Percentiles rank a stretch among this genome's conserved stretches.
These are phyloP conservation scores for Penicillium rolfsii DNA, from an alignment of 2,329 filamentous ascomycete genomes.

Conservation along the genomic window DNA sequence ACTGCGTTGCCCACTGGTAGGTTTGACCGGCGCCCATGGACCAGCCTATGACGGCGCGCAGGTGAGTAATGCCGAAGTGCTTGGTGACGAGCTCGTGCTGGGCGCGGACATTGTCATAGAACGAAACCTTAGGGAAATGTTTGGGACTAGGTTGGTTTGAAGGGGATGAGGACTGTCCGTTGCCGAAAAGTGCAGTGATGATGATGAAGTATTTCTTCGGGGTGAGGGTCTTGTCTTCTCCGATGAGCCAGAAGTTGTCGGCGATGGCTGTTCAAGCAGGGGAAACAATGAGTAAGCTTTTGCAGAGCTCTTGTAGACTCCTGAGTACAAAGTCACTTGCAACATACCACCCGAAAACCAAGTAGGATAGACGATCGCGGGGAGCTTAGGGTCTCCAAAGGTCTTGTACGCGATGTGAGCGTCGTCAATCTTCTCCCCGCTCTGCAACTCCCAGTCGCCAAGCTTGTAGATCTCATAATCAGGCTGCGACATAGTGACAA, in stretches of 20 bases:
- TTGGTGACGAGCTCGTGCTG: slow-evolving; percentile 69
- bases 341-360: slow-evolving; percentile 69
- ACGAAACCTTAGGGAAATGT: slow-evolving; percentile 65
- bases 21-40: slow-evolving; percentile 71
- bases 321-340: not conserved
- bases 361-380: slow-evolving; percentile 74
- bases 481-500: slow-evolving; percentile 23
- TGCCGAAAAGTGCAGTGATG: slow-evolving; percentile 69
- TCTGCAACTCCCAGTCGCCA: slow-evolving; percentile 69
- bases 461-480: slow-evolving; percentile 60
- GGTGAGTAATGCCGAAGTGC: slow-evolving; percentile 62
- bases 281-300: not conserved
- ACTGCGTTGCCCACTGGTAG: slow-evolving; percentile 66
- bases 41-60: slow-evolving; percentile 68
- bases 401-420: slow-evolving; percentile 79
- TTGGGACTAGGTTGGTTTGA: slow-evolving; percentile 60
- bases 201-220: slow-evolving; percentile 70
- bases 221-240: slow-evolving; percentile 65
- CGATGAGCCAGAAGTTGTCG: slow-evolving; percentile 76
- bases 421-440: slow-evolving; percentile 62
- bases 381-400: slow-evolving; percentile 64
- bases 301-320: not conserved
- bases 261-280: slow-evolving; percentile 53
- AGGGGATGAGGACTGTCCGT: slow-evolving; percentile 69
- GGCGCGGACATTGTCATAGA: slow-evolving; percentile 71